phyloP scores from a whole-genome alignment of 108 stramenopile species.

The Pseudonitzschia multiseries region DNA sequence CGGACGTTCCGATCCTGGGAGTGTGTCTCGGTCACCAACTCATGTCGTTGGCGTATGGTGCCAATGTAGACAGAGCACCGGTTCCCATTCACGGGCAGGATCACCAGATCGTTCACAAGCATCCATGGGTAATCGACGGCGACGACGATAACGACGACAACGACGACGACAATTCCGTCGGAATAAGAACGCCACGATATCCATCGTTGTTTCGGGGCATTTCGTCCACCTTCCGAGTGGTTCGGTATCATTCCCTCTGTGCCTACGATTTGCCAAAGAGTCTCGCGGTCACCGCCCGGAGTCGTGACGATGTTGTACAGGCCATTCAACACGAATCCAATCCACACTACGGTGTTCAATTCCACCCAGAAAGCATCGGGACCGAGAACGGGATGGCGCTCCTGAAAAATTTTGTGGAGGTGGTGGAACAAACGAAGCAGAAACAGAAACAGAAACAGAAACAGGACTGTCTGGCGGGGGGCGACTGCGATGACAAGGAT shows the following conservation, averaged over 20 bases:
- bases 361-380: conserved; percentile 94
- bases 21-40: conserved; percentile 95
- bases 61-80: conserved; percentile 39
- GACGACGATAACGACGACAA: conserved; percentile 1
- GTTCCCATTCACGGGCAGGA: conserved; percentile 89
- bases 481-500: no score
- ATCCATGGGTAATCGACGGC: background rate
- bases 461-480: background rate
- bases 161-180: background rate
- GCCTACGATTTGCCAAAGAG: conserved; percentile 35
- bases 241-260: conserved; percentile 92
- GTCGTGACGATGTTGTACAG: conserved; percentile 62
- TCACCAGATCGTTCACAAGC: conserved; percentile 37
- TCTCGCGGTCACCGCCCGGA: conserved; percentile 23
- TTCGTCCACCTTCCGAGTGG: conserved; percentile 60
- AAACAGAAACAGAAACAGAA: conserved; percentile 3
- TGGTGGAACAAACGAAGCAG: conserved; percentile 16
- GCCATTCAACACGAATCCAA: conserved; percentile 63
- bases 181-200: background rate
- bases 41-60: conserved; percentile 72
- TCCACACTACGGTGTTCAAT: conserved; percentile 94
- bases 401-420: conserved; percentile 63
- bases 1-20: conserved; percentile 80
- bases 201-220: conserved; percentile 41
- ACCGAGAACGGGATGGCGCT: conserved; percentile 65